These are phyloP conservation scores for Boletus rex-veris DNA, from an alignment of 768 basidiomycete species.

Conservation along the genomic window DNA sequence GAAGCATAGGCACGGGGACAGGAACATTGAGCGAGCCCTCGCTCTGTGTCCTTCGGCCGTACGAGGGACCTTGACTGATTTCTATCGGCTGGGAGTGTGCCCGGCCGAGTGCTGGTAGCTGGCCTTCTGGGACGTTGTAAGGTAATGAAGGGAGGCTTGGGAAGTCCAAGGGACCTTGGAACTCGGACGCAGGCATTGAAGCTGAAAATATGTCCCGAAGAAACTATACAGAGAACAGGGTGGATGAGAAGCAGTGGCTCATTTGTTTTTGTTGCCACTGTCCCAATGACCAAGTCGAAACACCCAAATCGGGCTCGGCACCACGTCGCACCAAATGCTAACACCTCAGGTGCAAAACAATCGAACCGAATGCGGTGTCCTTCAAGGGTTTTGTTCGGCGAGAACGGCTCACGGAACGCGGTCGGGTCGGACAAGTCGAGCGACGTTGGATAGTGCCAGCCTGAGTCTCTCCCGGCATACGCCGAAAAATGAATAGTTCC, in stretches of 20 bases:
- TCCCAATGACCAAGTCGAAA: background rate
- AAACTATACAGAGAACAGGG: background rate
- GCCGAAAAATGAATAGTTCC: slow-evolving; percentile 15
- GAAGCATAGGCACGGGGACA: slow-evolving; percentile 11
- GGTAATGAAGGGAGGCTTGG: slow-evolving; percentile 8
- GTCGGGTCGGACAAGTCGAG: background rate
- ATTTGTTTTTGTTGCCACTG: slow-evolving; percentile 14
- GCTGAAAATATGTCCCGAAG: background rate
- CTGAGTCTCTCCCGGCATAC: slow-evolving; percentile 19
- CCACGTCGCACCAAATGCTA: background rate
- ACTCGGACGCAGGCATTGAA: slow-evolving; percentile 21
- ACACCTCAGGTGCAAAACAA: background rate
- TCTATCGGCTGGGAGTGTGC: slow-evolving; percentile 24
- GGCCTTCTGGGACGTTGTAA: slow-evolving; percentile 9
- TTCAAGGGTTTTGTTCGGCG: background rate
- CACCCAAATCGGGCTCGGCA: slow-evolving; percentile 22
- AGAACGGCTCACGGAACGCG: background rate
- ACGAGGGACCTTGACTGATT: slow-evolving; percentile 22
- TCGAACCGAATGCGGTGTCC: background rate
- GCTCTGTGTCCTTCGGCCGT: slow-evolving; percentile 25
- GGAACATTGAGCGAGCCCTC: slow-evolving; percentile 14
- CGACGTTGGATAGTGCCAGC: no score
- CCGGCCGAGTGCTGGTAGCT: slow-evolving; percentile 8
- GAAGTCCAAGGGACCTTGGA: slow-evolving; percentile 21
- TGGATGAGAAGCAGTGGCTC: background rate